phyloP scores from a whole-genome alignment of 305 asterid genomes.

The Solanum hybrid region DNA sequence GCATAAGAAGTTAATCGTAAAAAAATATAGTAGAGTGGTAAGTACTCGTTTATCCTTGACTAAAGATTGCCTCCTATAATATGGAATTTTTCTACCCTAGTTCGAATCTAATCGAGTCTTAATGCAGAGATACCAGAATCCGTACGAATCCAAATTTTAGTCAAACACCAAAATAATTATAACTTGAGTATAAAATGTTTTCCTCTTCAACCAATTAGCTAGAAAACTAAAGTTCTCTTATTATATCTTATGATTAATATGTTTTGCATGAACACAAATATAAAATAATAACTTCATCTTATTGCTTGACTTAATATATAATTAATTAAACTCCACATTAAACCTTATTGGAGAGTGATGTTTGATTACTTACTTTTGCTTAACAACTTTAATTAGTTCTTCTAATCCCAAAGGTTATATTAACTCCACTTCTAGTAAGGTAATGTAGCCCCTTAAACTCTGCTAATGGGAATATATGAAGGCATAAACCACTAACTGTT shows the following conservation, averaged over 20 bases:
- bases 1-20: background rate
- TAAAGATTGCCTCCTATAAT: no score
- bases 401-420: background rate
- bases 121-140: no score
- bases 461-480: background rate
- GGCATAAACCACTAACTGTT: background rate
- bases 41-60: fast-evolving
- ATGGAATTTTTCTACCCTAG: fast-evolving
- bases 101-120: no score
- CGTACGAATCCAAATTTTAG: background rate
- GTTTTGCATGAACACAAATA: background rate
- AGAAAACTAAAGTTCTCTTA: background rate
- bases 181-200: background rate
- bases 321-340: background rate
- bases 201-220: background rate
- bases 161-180: background rate
- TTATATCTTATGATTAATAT: background rate
- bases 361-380: background rate
- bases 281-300: background rate
- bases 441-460: background rate
- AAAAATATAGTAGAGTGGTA: background rate
- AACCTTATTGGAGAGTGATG: slow-evolving; percentile 1
- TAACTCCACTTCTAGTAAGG: background rate
- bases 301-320: background rate
- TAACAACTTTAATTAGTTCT: background rate